These are phyloP conservation scores for Metarhizium album DNA, from an alignment of 2,329 filamentous ascomycete genomes.

Conservation along the genomic window DNA sequence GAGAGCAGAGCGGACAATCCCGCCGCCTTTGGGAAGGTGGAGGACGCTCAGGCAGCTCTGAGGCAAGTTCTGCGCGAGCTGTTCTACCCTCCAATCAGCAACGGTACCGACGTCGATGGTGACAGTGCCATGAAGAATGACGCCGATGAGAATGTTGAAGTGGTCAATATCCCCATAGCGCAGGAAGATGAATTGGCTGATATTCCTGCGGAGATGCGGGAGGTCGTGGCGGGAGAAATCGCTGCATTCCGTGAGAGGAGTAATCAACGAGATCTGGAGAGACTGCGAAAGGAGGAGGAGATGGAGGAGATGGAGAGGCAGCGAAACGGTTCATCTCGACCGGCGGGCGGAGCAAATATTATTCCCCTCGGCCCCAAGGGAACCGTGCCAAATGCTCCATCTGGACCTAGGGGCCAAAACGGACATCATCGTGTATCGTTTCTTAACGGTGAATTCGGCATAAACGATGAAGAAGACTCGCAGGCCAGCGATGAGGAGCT, in stretches of 20 bases:
- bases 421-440: slow-evolving; percentile 55
- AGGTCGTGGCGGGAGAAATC: slow-evolving; percentile 89
- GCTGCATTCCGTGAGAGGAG: slow-evolving; percentile 88
- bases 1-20: slow-evolving; percentile 54
- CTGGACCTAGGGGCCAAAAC: slow-evolving; percentile 54
- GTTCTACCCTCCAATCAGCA: slow-evolving; percentile 50
- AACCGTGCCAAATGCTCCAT: slow-evolving; percentile 59
- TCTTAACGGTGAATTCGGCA: slow-evolving; percentile 62
- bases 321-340: slow-evolving; percentile 51
- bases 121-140: slow-evolving; percentile 61
- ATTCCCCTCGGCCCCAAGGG: slow-evolving; percentile 29
- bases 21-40: slow-evolving; percentile 54
- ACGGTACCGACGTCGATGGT: slow-evolving; percentile 47
- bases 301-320: slow-evolving; percentile 77
- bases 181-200: slow-evolving; percentile 91
- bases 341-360: slow-evolving; percentile 55
- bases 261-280: slow-evolving; percentile 77
- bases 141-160: slow-evolving; percentile 59
- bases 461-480: slow-evolving; percentile 74
- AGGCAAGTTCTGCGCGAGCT: slow-evolving; percentile 59
- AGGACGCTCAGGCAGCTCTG: slow-evolving; percentile 57
- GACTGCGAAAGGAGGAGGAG: slow-evolving; percentile 80
- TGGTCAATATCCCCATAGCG: slow-evolving; percentile 79
- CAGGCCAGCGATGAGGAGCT: slow-evolving; percentile 82
- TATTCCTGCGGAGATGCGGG: slow-evolving; percentile 91